Evolutionary conservation across 805 yeast species (phyloP), one percentile per base, ranked within the genome.

Genomic region (Ogataea pini): DNA sequence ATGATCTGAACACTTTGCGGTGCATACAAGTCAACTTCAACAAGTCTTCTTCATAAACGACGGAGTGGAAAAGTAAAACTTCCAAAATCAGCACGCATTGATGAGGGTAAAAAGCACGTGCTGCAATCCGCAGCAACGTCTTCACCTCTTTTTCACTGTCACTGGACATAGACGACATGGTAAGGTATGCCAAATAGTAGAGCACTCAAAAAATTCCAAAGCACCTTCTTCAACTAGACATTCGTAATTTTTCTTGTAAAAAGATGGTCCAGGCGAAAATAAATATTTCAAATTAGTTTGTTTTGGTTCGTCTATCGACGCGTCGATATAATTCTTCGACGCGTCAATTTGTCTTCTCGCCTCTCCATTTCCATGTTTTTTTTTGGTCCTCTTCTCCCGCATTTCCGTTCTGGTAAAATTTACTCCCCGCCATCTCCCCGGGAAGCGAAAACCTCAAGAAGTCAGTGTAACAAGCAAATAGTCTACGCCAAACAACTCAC

Each of bases 41-140:
- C 62, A 94, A 73, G 68, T 94, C 99, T 52, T 92, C 97, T 67
- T 94, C 99, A 16, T 91, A 85, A 25, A 92, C 76, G 7, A 92
- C 97, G 13, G 91, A 85, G 67, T 92, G 99, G 59, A 86, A 79
- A 33, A 92, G 68, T 5, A 92, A 72, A 1, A 97, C 96, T 67
- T 92, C 99, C 54, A 94, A 66, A 7, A 92, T 83, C 38, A 92
- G 75, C 34, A 91, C 84, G 56, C 86, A 86, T n/a, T 88, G 85
- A 27, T 83, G 82, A 29, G 89, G 84, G 63, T 91, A 94, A 69
- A 92, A 94, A 14, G 95, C 91, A 54, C 98, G 76, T 1, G 83
- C 82, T 9, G 89, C 96, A 56, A 85, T 83, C 50, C 95, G 79
- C 46, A 92, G 71, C 53, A 92, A 74, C 36, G 60, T 60, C 42